Conservation (phyloP, 2,329 filamentous ascomycete genomes). For the Didymella pinodella region DNA sequence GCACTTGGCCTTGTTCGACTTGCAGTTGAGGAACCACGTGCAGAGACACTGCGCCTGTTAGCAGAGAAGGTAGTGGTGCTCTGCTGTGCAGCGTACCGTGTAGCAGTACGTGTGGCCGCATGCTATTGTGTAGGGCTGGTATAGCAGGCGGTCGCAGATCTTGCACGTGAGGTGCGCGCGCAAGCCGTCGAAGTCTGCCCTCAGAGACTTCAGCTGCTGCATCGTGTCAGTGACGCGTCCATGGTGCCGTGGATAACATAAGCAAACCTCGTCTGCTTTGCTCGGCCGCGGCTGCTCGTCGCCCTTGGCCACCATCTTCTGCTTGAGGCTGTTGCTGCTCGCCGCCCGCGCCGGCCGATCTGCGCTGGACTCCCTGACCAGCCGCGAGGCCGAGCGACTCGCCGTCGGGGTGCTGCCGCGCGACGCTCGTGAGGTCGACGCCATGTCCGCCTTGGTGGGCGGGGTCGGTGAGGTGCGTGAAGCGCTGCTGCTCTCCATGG, state of each 20-base stretch:
- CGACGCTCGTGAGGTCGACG: slow-evolving; percentile 35
- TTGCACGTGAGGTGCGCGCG: slow-evolving; percentile 70
- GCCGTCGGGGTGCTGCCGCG: slow-evolving; percentile 41
- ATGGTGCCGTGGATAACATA: neutral
- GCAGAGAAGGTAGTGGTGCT: no score
- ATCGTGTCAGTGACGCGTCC: neutral
- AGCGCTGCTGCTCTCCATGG: slow-evolving; percentile 37
- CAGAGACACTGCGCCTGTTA: slow-evolving; percentile 59
- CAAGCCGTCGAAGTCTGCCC: slow-evolving; percentile 66
- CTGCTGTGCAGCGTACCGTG: slow-evolving; percentile 57
- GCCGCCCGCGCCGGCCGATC: slow-evolving; percentile 40
- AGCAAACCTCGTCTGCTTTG: slow-evolving; percentile 49
- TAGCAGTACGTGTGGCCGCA: slow-evolving; percentile 79
- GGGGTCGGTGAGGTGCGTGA: slow-evolving; percentile 43
- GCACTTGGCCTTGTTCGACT: slow-evolving; percentile 58
- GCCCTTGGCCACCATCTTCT: slow-evolving; percentile 46
- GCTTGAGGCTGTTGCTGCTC: slow-evolving; percentile 52
- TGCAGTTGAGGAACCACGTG: slow-evolving; percentile 63
- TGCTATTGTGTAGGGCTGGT: slow-evolving; percentile 72
- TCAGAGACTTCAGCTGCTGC: slow-evolving; percentile 51
- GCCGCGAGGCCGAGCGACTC: slow-evolving; percentile 41
- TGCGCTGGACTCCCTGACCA: slow-evolving; percentile 32
- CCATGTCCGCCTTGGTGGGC: slow-evolving; percentile 41
- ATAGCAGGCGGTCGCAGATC: slow-evolving; percentile 72
- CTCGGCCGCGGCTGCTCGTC: slow-evolving; percentile 44